Conservation (phyloP, 345 rosid genomes). For the Lagerstroemia speciosa region DNA sequence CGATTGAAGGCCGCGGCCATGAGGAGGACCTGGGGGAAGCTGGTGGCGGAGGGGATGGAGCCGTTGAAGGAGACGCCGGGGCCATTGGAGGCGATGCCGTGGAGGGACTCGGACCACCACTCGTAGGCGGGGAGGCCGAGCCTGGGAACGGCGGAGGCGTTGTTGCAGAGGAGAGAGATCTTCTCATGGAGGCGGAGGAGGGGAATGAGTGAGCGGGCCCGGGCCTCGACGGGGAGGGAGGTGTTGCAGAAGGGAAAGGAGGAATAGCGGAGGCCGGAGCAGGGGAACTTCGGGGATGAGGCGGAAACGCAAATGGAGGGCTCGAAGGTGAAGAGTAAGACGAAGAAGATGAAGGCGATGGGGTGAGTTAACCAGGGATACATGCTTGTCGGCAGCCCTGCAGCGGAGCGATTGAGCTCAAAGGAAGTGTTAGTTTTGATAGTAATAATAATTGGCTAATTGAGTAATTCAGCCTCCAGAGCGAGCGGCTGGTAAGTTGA, state of each 20-base stretch:
- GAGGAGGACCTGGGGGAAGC: conserved; percentile 78
- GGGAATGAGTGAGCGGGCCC: conserved; percentile 66
- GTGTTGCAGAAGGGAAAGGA: conserved; percentile 57
- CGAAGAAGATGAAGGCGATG: not conserved
- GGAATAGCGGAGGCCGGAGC: conserved; percentile 41
- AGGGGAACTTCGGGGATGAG: conserved; percentile 37
- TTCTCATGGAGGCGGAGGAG: conserved; percentile 70
- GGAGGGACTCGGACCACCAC: conserved; percentile 97
- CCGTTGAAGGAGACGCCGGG: conserved; percentile 77
- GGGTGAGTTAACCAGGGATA: not conserved
- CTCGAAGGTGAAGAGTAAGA: not conserved
- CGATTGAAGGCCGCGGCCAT: conserved; percentile 69
- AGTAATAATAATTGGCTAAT: too few relatives aligned
- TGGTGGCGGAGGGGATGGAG: conserved; percentile 52
- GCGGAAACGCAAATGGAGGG: not conserved
- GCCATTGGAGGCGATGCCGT: conserved; percentile 81
- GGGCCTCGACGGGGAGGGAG: conserved; percentile 35
- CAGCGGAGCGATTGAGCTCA: not conserved
- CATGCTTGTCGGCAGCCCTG: not conserved
- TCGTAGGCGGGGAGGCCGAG: conserved; percentile 78
- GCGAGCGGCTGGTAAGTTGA: too few relatives aligned
- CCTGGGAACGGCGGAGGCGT: conserved; percentile 59
- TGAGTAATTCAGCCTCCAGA: too few relatives aligned
- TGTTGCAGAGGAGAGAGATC: conserved; percentile 53
- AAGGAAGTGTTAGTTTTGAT: not conserved